Percentiles rank a stretch among this genome's conserved stretches.
These are phyloP conservation scores for Prunus mira DNA, from an alignment of 306 rosid genomes.

Conservation along the genomic window DNA sequence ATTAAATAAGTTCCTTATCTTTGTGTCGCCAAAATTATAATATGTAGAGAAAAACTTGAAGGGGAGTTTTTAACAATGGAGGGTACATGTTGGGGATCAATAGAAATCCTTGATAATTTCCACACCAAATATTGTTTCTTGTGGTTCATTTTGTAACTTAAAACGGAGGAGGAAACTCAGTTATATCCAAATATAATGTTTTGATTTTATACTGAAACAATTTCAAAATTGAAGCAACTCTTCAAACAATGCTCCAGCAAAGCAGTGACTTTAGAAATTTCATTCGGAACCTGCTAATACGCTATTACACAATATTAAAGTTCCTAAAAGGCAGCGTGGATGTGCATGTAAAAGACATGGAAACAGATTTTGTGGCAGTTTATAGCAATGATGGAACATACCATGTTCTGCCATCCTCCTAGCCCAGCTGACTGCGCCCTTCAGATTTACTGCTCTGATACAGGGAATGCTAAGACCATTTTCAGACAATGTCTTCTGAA, in stretches of 20 bases:
- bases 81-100: neutral
- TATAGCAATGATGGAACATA: neutral
- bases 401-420: constrained; percentile 29
- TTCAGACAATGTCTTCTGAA: constrained; percentile 25
- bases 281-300: neutral
- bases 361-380: neutral
- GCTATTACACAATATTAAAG: neutral
- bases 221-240: neutral
- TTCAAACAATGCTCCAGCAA: neutral
- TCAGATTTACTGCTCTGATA: constrained; percentile 19
- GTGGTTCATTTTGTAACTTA: no score
- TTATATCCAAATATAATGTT: no score
- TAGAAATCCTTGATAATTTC: neutral
- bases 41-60: neutral
- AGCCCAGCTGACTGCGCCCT: constrained; percentile 24
- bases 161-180: no score
- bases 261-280: no score
- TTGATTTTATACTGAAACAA: neutral
- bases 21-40: neutral
- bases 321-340: neutral
- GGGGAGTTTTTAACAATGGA: neutral
- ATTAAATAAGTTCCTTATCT: neutral
- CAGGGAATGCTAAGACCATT: constrained; percentile 31
- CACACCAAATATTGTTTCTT: neutral
- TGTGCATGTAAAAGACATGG: neutral